Evolutionary conservation across 2,329 filamentous ascomycete species (phyloP).

Genomic region (Colletotrichum melonis): DNA sequence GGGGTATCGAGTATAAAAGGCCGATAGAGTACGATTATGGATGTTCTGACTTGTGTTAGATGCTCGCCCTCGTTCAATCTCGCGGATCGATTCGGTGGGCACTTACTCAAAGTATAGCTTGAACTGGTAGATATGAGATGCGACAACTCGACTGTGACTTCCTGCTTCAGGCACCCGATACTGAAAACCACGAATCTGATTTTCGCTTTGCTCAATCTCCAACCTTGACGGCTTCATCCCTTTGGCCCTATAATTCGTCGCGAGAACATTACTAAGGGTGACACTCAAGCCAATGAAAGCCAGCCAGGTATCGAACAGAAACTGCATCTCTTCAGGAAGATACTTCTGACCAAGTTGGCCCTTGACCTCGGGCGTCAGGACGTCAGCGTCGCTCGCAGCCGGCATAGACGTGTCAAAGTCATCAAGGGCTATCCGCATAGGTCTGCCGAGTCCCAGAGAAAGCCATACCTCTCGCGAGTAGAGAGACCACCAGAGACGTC

Average conservation of each 20-base stretch:
- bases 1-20: constrained; percentile 31
- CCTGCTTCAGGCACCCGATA: not conserved
- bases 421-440: constrained; percentile 28
- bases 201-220: constrained; percentile 24
- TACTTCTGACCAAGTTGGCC: constrained; percentile 14
- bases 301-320: constrained; percentile 20
- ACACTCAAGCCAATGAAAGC: not conserved
- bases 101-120: constrained; percentile 28
- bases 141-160: constrained; percentile 16
- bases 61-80: not conserved
- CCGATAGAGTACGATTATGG: constrained; percentile 25
- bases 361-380: constrained; percentile 6
- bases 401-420: constrained; percentile 25
- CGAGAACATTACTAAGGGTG: constrained; percentile 2
- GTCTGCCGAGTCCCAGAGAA: constrained; percentile 25
- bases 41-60: not conserved
- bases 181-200: constrained; percentile 14
- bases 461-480: constrained; percentile 27
- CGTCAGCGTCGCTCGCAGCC: constrained; percentile 14
- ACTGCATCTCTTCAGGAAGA: not conserved
- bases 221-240: not conserved
- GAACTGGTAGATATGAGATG: constrained; percentile 24
- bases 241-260: constrained; percentile 9
- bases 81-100: accelerated
- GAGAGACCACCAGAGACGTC: constrained; percentile 28